Evolutionary conservation across 2,329 filamentous ascomycete species (phyloP), one percentile per base, ranked within the genome.

Genomic region (Aureobasidium melanogenum): DNA sequence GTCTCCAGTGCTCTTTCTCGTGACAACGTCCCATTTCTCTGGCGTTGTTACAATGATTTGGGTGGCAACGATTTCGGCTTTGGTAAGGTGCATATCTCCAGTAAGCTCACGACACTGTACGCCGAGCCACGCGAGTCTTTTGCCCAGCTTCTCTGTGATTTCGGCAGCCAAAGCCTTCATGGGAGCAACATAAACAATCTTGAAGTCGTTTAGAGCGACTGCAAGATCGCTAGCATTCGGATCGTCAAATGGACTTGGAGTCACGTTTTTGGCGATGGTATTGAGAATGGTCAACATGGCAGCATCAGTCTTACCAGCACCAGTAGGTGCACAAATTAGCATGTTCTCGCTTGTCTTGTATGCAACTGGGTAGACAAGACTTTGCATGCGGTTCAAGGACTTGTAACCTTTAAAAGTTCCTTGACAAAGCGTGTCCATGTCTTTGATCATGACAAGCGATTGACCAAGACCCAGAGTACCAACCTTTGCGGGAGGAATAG

Each of bases 1-100:
- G 71, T 99, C 94, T 17, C 95, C 94, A 0, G 92, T 97, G 61
- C 93, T 95, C 75, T 97, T 99, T 64, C 94, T 84, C 3, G 94
- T 99, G 5, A 99, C 90, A 0, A 99, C 94, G 72, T 99, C 94
- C 95, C 95, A 99, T 75, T 99, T 99, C 76, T 99, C 94, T 38
- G 94, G 94, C 0, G 94, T 99, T 0, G 95, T 99, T 54, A 99
- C 94, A 63, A 99, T 96, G 67, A 99, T 94, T 71, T 99, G 94
- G 0, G 94, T 99, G 65, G 92, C 87, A 17, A 97, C 83, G 64
- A 99, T 96, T 74, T 99, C 95, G 1, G 90, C 83, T 74, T 99
- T 99, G 52, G 93, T 97, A 61, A 99, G 82, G 71, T 99, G 94
- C 94, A 99, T 99, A 72, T 99, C 94, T 69, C 94, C 94, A 51